Base-by-base conservation (phyloP, 345 rosid genomes). In the Salix suchowensis region DNA sequence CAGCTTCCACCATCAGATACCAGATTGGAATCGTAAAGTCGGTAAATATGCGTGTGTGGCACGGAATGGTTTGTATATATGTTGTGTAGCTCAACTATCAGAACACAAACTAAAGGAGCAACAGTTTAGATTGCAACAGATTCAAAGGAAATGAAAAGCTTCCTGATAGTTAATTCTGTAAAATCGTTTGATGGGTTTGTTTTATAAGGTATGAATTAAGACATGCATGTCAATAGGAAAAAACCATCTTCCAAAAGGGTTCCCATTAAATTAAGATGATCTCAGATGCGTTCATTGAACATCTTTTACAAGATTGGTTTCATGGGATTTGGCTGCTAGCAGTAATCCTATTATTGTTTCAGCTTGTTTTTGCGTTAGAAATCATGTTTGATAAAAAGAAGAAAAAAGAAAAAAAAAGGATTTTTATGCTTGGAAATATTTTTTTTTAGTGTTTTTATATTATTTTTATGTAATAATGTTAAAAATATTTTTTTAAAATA, bases 61-160 rank as follows among this genome's bases (percentile, higher is more conserved):
- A 48, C 24, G 2, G 4, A 65, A 39, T 21, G 34, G 71, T 66
- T 66, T 71, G 80, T 65, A 52, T 66, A 18, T 14, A 48, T 11
- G 68, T 76, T 69, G 7, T 21, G n/a, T 52, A 72, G 42, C 2
- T 37, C 15, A 52, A 68, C 32, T 58, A 28, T 76, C 9, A 14
- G 70, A 60, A 61, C 23, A 12, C 14, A 24, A 4, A 39, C 21
- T 30, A 58, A 65, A 60, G 48, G 6, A 2, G 40, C 50, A 46
- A n/a, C 39, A 67, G 55, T 50, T 30, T 61, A 64, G 72, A 71
- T 66, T 77, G 75, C 75, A 74, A 64, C 70, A 21, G 70, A 64
- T 64, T 26, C 10, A 16, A 64, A 9, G 62, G 65, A 55, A 65
- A 54, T 54, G 65, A 52, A 77, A 46, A 18, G 23, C 72, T 66